A percentile compares a stretch with the other conserved stretches of the same genome.
Conservation (phyloP, 148 eudicot species). For the Mesembryanthemum crystallinum region DNA sequence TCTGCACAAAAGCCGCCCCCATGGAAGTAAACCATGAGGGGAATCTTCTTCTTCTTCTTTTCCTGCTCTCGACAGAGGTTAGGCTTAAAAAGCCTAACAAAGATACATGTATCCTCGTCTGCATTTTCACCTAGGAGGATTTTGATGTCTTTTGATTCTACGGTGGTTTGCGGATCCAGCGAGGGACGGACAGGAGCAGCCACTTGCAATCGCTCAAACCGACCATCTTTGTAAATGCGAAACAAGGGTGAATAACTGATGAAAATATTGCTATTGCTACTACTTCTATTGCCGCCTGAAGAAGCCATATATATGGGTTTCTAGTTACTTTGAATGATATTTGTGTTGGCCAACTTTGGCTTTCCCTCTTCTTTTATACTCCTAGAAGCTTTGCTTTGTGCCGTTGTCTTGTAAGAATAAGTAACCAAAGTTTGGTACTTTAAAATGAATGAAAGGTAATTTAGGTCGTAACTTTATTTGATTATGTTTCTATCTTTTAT, state of each 20-base stretch:
- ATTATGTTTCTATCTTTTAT: too few species aligned
- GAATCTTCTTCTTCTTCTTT: too few species aligned
- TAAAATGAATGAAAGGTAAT: too few species aligned
- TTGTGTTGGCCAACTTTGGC: too few species aligned
- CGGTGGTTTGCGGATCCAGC: background rate
- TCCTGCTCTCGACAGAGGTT: background rate
- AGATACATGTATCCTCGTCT: background rate
- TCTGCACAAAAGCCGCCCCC: slow-evolving; percentile 12
- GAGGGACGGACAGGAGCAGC: slow-evolving; percentile 19
- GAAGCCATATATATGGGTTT: background rate
- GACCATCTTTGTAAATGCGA: slow-evolving; percentile 35
- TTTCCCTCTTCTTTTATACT: too few species aligned
- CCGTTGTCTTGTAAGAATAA: too few species aligned
- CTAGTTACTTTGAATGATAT: too few species aligned
- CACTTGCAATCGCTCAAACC: slow-evolving; percentile 26
- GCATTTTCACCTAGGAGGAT: background rate
- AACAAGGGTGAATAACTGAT: slow-evolving; percentile 23
- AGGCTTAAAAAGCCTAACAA: slow-evolving; percentile 1
- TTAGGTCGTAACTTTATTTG: too few species aligned
- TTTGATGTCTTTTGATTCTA: slow-evolving; percentile 1
- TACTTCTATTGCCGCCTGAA: too few species aligned
- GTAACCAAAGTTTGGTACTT: too few species aligned
- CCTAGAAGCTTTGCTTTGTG: too few species aligned
- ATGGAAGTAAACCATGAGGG: slow-evolving; percentile 15
- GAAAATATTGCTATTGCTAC: too few species aligned